Evolutionary conservation across 169 alveolate genomes (phyloP).

Genomic region (Eimeria zaria): DNA sequence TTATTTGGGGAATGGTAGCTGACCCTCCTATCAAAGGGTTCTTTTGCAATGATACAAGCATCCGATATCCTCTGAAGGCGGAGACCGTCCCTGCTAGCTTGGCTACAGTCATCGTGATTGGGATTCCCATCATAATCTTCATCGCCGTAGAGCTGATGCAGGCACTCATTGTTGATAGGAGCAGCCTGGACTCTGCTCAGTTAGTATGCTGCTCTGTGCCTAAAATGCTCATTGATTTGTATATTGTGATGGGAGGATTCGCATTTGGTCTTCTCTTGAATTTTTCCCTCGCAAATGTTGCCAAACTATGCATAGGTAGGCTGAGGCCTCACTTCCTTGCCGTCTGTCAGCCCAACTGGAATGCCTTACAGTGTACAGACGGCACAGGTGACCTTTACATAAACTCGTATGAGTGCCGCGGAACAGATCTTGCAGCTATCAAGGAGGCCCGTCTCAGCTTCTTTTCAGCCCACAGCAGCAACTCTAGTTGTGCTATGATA

Average conservation of each 20-base stretch:
- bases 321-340: constrained; percentile 81
- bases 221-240: not conserved
- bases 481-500: constrained; percentile 62
- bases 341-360: constrained; percentile 82
- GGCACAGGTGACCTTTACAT: constrained; percentile 65
- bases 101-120: constrained; percentile 57
- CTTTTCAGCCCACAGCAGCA: constrained; percentile 80
- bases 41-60: constrained; percentile 79
- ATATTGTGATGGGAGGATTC: constrained; percentile 63
- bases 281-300: constrained; percentile 51
- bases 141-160: constrained; percentile 51
- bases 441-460: constrained; percentile 81
- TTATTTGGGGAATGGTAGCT: constrained; percentile 17
- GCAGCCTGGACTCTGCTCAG: not conserved
- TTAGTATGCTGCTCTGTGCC: constrained; percentile 53
- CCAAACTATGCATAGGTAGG: constrained; percentile 75
- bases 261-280: constrained; percentile 58
- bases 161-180: not conserved
- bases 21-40: constrained; percentile 69
- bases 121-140: constrained; percentile 22
- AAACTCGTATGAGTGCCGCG: constrained; percentile 47
- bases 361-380: constrained; percentile 47
- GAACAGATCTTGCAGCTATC: constrained; percentile 64
- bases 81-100: constrained; percentile 78
- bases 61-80: constrained; percentile 76